Percentiles rank a stretch among this genome's conserved stretches.
phyloP scores from a whole-genome alignment of 2,329 filamentous ascomycete species.

The Hortaea werneckii region DNA sequence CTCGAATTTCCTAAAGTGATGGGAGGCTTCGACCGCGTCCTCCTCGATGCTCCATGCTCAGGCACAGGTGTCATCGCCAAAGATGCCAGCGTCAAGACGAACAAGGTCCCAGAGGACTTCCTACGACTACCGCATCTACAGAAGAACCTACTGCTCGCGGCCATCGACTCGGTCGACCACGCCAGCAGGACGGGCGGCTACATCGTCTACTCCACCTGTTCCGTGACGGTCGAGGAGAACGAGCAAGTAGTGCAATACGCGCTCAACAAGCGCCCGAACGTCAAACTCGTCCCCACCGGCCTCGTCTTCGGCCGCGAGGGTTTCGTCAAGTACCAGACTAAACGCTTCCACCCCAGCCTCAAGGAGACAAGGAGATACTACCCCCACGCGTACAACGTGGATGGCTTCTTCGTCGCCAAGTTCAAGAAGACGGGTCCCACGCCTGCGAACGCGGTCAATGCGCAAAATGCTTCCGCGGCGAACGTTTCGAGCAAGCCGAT shows the following conservation, averaged over 20 bases:
- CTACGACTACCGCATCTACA: slow-evolving; percentile 85
- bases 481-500: not conserved
- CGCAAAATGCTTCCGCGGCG: slow-evolving; percentile 15
- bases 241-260: slow-evolving; percentile 92
- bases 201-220: slow-evolving; percentile 94
- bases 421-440: slow-evolving; percentile 85
- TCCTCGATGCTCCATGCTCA: slow-evolving; percentile 91
- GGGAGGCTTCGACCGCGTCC: slow-evolving; percentile 87
- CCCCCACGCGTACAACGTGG: slow-evolving; percentile 86
- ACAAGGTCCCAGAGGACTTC: slow-evolving; percentile 95
- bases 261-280: slow-evolving; percentile 81
- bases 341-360: slow-evolving; percentile 79
- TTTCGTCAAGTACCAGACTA: slow-evolving; percentile 83
- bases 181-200: slow-evolving; percentile 86
- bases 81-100: slow-evolving; percentile 93
- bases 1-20: slow-evolving; percentile 89
- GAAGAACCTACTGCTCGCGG: slow-evolving; percentile 84
- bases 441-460: slow-evolving; percentile 46
- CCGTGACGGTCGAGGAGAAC: slow-evolving; percentile 87
- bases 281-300: slow-evolving; percentile 84
- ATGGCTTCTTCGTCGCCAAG: slow-evolving; percentile 97
- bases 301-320: slow-evolving; percentile 85
- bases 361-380: slow-evolving; percentile 78
- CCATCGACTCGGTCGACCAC: slow-evolving; percentile 92
- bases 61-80: slow-evolving; percentile 97